A percentile compares a stretch with the other conserved stretches of the same genome.
Conservation (phyloP, 345 rosid species). For the Alliaria petiolata region DNA sequence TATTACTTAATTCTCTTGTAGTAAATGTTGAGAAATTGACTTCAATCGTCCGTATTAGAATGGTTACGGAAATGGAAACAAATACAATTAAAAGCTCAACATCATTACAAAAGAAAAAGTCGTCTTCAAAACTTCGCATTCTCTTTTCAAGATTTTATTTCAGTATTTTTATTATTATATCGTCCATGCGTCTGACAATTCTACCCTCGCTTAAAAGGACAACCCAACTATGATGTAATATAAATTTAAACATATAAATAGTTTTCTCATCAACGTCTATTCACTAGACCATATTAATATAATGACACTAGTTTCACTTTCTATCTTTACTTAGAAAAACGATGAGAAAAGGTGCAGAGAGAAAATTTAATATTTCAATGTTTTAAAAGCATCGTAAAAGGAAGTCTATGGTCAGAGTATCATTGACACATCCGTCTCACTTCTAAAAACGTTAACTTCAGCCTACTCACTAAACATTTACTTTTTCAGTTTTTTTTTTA, state of each 20-base stretch:
- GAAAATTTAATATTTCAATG: not conserved
- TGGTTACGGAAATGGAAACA: constrained; percentile 13
- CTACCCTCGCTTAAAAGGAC: not conserved
- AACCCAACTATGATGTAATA: not conserved
- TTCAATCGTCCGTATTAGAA: not conserved
- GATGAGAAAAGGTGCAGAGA: constrained; percentile 17
- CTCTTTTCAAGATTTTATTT: not conserved
- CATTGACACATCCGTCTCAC: constrained; percentile 26
- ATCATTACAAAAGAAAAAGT: constrained; percentile 16
- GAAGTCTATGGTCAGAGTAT: constrained; percentile 20
- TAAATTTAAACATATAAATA: not conserved
- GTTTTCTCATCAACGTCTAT: too few species aligned
- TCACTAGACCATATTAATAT: too few species aligned
- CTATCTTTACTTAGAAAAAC: not conserved
- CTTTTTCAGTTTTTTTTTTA: not conserved
- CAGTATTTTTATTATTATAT: not conserved
- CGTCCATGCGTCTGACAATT: constrained; percentile 27
- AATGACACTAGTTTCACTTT: constrained; percentile 9
- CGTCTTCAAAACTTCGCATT: constrained; percentile 1
- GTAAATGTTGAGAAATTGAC: not conserved
- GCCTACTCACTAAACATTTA: not conserved
- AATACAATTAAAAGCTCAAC: constrained; percentile 11
- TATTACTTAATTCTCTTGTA: not conserved
- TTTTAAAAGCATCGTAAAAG: constrained; percentile 14
- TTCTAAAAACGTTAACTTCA: not conserved